Percentiles rank a stretch among this genome's conserved stretches.
phyloP scores from a whole-genome alignment of 768 basidiomycete genomes.

The Suillus clintonianus region DNA sequence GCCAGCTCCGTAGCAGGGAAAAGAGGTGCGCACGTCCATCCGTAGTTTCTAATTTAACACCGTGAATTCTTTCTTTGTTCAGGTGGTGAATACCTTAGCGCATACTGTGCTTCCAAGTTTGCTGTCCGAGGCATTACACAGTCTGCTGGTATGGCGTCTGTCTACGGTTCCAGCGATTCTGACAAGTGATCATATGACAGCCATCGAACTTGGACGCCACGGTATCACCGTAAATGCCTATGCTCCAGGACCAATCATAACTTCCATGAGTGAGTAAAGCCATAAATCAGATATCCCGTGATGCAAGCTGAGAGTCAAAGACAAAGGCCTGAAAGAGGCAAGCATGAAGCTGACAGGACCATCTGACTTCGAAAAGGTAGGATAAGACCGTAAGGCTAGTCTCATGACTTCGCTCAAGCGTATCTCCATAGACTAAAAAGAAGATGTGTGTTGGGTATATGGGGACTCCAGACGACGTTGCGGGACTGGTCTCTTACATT shows the following conservation, averaged over 20 bases:
- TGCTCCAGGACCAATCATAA: slow-evolving; percentile 29
- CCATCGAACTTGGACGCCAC: slow-evolving; percentile 26
- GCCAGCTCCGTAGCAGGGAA: slow-evolving; percentile 30
- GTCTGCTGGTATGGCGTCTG: slow-evolving; percentile 9
- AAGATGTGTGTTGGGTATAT: slow-evolving; percentile 6
- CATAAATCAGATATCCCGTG: neutral
- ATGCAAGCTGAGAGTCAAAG: neutral
- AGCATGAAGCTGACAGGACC: slow-evolving; percentile 1
- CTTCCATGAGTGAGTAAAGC: slow-evolving; percentile 20
- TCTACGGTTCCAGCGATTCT: neutral
- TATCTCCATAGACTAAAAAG: slow-evolving; percentile 1
- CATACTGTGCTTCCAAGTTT: slow-evolving; percentile 35
- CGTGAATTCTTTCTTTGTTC: neutral
- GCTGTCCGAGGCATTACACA: slow-evolving; percentile 34
- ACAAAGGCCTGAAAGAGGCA: neutral
- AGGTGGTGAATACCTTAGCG: neutral
- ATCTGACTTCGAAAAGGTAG: slow-evolving; percentile 3
- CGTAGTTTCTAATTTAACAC: neutral
- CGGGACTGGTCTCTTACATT: slow-evolving; percentile 28
- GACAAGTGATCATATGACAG: slow-evolving; percentile 9
- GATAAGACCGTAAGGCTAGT: neutral
- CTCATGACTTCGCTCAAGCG: neutral
- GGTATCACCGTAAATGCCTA: slow-evolving; percentile 31
- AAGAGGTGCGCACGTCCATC: neutral
- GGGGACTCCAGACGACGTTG: slow-evolving; percentile 22